A percentile compares a stretch with the other conserved stretches of the same genome.
Evolutionary conservation across 1,284 basidiomycete species (phyloP).

Genomic region (Sporisorium scitamineum): DNA sequence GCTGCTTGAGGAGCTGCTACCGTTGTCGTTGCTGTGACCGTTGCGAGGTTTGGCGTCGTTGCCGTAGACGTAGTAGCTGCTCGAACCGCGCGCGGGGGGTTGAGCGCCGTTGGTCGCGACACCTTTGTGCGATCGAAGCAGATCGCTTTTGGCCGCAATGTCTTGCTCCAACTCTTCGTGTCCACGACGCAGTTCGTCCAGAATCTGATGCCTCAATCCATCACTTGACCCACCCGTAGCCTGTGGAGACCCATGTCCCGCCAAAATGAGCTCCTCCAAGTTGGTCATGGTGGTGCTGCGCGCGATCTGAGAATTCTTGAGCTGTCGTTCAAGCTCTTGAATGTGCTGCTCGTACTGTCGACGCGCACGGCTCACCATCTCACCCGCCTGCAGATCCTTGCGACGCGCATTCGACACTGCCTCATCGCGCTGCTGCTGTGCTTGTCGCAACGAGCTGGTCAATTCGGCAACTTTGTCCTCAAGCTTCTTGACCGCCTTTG

Average conservation of each 20-base stretch:
- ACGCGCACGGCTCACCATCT: conserved; percentile 78
- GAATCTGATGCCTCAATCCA: conserved; percentile 76
- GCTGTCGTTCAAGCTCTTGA: conserved; percentile 76
- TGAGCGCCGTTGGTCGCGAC: conserved; percentile 1
- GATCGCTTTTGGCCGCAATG: conserved; percentile 62
- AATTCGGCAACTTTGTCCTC: conserved; percentile 75
- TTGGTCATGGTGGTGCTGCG: conserved; percentile 68
- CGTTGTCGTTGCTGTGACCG: conserved; percentile 23
- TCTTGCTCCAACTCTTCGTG: conserved; percentile 66
- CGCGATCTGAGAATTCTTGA: conserved; percentile 70
- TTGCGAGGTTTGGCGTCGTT: conserved; percentile 15
- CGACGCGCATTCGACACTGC: conserved; percentile 73
- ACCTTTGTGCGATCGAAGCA: conserved; percentile 53
- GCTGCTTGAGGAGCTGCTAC: conserved; percentile 1
- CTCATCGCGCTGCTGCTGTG: conserved; percentile 64
- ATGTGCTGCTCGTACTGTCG: conserved; percentile 79
- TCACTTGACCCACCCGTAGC: conserved; percentile 68
- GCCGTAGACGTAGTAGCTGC: conserved; percentile 52
- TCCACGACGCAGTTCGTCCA: conserved; percentile 76
- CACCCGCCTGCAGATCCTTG: conserved; percentile 78
- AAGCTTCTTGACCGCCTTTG: conserved; percentile 70
- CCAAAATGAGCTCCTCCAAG: conserved; percentile 58
- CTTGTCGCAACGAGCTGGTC: conserved; percentile 43
- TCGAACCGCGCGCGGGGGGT: conserved; percentile 20
- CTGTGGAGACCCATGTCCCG: conserved; percentile 31